Evolutionary conservation across 495 filamentous ascomycete genomes (phyloP).

Genomic region (Penicillium subrubescens): DNA sequence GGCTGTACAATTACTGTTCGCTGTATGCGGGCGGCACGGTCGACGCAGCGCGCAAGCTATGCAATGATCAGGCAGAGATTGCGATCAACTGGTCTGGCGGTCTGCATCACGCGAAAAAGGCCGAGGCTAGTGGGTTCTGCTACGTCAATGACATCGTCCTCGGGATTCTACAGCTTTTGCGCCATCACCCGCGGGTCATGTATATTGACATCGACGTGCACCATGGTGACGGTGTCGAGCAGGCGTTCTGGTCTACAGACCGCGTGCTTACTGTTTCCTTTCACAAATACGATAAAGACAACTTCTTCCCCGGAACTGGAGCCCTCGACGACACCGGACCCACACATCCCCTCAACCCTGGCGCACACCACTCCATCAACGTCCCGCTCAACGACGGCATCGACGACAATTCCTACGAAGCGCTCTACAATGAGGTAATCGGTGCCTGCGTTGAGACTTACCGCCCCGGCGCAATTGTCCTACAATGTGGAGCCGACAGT

Average conservation of each 20-base stretch:
- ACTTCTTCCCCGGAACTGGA: conserved; percentile 73
- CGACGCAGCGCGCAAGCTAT: conserved; percentile 88
- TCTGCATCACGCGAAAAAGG: conserved; percentile 95
- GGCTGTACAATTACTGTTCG: conserved; percentile 90
- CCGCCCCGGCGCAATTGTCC: conserved; percentile 81
- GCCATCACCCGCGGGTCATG: conserved; percentile 85
- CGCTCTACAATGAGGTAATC: conserved; percentile 81
- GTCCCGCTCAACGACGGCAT: conserved; percentile 78
- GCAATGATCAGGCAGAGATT: conserved; percentile 84
- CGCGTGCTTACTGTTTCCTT: conserved; percentile 95
- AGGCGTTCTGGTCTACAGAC: conserved; percentile 95
- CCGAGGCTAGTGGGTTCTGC: conserved; percentile 92
- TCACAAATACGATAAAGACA: conserved; percentile 89
- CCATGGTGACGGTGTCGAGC: conserved; percentile 95
- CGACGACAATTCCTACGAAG: conserved; percentile 86
- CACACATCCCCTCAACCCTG: conserved; percentile 58
- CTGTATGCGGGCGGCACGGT: conserved; percentile 89
- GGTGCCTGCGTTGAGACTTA: conserved; percentile 74
- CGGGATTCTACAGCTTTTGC: conserved; percentile 86
- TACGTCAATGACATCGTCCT: conserved; percentile 99
- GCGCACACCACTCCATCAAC: conserved; percentile 66
- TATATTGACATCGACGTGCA: conserved; percentile 99
- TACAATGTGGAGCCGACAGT: conserved; percentile 96
- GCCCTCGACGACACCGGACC: conserved; percentile 61
- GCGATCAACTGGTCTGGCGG: conserved; percentile 99